Percentiles rank a stretch among this genome's conserved stretches.
phyloP scores from a whole-genome alignment of 1,284 basidiomycete genomes.

The Thelephora terrestris region DNA sequence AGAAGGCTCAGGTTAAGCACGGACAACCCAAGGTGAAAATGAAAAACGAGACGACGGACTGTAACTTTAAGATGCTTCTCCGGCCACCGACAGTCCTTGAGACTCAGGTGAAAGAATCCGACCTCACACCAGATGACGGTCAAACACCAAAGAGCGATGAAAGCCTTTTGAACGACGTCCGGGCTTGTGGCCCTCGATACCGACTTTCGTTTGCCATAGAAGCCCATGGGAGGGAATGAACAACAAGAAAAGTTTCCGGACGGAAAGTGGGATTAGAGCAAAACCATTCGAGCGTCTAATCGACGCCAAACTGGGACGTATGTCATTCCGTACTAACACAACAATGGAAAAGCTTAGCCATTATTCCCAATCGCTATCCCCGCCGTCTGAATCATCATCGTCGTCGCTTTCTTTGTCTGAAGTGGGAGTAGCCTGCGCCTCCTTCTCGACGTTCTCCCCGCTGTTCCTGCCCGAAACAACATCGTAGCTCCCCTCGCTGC shows the following conservation, averaged over 20 bases:
- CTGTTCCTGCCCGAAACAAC: slow-evolving; percentile 41
- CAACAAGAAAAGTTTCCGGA: no score
- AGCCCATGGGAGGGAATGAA: no score
- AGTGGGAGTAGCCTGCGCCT: slow-evolving; percentile 17
- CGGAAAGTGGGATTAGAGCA: no score
- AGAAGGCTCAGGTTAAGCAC: slow-evolving; percentile 5
- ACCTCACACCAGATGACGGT: slow-evolving; percentile 61
- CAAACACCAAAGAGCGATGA: slow-evolving; percentile 40
- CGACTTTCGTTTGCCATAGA: no score
- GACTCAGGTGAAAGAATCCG: slow-evolving; percentile 39
- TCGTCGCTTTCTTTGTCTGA: slow-evolving; percentile 16
- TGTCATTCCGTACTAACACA: no score
- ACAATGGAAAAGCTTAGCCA: no score
- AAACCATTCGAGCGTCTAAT: no score
- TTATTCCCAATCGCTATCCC: slow-evolving; percentile 5
- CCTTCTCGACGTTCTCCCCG: slow-evolving; percentile 13
- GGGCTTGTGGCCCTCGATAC: no score
- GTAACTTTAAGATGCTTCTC: slow-evolving; percentile 15
- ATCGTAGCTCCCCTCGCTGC: slow-evolving; percentile 67
- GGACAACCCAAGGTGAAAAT: background rate
- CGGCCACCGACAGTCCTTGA: slow-evolving; percentile 47
- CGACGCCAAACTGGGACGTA: no score
- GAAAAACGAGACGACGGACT: slow-evolving; percentile 8
- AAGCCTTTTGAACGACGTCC: background rate
- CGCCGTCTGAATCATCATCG: slow-evolving; percentile 8